Percentiles rank a stretch among this genome's conserved stretches.
phyloP scores from a whole-genome alignment of 169 alveolate species.

The Miamiensis avidus region DNA sequence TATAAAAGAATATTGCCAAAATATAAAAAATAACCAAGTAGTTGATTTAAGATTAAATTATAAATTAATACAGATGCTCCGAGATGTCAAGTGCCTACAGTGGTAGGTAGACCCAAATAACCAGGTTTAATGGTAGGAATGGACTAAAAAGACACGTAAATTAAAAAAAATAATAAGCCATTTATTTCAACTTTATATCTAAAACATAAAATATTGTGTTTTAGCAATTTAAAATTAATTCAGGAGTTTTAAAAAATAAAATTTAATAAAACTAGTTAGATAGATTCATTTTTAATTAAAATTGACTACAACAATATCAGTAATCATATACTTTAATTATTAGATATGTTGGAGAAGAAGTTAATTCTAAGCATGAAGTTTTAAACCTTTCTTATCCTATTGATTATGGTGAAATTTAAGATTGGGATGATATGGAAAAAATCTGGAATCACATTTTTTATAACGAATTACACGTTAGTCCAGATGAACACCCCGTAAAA shows the following conservation, averaged over 20 bases:
- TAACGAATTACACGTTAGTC: conserved; percentile 45
- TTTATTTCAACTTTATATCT: too few species aligned
- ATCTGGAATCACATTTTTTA: conserved; percentile 58
- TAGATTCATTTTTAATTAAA: too few species aligned
- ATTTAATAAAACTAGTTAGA: too few species aligned
- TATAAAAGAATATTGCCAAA: too few species aligned
- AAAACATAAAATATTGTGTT: too few species aligned
- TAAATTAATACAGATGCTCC: conserved; percentile 55
- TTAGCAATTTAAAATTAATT: too few species aligned
- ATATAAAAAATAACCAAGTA: too few species aligned
- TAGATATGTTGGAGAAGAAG: conserved; percentile 61
- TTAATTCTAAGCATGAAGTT: conserved; percentile 54
- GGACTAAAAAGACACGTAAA: conserved; percentile 36
- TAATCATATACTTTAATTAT: conserved; percentile 10
- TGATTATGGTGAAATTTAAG: conserved; percentile 45
- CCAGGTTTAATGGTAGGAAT: conserved; percentile 60
- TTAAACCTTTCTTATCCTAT: conserved; percentile 64
- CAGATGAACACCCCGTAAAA: conserved; percentile 30
- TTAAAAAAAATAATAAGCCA: background rate
- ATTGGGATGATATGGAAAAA: conserved; percentile 60
- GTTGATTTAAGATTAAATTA: too few species aligned
- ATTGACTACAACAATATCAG: conserved; percentile 2
- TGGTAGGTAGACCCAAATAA: conserved; percentile 71
- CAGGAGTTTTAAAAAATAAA: too few species aligned
- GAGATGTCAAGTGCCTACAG: conserved; percentile 59